Evolutionary conservation across 2,329 filamentous ascomycete species (phyloP).

Genomic region (Hysterium pulicare): DNA sequence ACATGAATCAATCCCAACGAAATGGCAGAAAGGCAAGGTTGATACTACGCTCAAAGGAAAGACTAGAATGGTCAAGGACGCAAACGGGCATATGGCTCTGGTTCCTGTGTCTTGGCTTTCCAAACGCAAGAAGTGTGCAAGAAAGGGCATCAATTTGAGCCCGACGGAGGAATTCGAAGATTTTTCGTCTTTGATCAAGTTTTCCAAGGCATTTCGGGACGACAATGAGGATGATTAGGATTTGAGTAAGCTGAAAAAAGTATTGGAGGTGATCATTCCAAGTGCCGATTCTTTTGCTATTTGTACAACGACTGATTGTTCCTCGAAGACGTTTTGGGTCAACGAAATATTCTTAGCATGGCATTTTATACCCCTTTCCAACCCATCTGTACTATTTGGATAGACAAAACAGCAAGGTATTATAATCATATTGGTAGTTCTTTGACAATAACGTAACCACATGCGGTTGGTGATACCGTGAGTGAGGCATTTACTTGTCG

Average conservation of each 20-base stretch:
- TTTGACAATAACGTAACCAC: neutral
- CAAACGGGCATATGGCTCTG: constrained; percentile 20
- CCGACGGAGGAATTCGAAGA: constrained; percentile 10
- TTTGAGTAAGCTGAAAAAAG: too few relatives aligned
- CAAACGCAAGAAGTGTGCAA: constrained; percentile 9
- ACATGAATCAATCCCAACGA: neutral
- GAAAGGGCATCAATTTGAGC: constrained; percentile 11
- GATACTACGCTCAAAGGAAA: neutral
- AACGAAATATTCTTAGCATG: too few relatives aligned
- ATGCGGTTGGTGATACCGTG: neutral
- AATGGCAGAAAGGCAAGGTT: neutral
- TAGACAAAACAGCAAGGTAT: too few relatives aligned
- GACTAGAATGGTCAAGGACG: constrained; percentile 12
- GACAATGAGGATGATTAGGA: too few relatives aligned
- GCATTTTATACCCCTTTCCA: too few relatives aligned
- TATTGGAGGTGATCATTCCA: neutral
- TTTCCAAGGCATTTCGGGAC: constrained; percentile 24
- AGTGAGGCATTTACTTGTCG: constrained; percentile 3
- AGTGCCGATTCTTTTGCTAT: neutral
- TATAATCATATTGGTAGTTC: neutral
- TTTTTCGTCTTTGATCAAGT: constrained; percentile 26
- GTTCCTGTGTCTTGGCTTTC: constrained; percentile 25
- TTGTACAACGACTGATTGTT: neutral
- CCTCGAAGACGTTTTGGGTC: neutral
- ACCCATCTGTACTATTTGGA: too few relatives aligned